Evolutionary conservation across 352 stramenopile genomes (phyloP).

Genomic region (Phytopythium oedochilum): DNA sequence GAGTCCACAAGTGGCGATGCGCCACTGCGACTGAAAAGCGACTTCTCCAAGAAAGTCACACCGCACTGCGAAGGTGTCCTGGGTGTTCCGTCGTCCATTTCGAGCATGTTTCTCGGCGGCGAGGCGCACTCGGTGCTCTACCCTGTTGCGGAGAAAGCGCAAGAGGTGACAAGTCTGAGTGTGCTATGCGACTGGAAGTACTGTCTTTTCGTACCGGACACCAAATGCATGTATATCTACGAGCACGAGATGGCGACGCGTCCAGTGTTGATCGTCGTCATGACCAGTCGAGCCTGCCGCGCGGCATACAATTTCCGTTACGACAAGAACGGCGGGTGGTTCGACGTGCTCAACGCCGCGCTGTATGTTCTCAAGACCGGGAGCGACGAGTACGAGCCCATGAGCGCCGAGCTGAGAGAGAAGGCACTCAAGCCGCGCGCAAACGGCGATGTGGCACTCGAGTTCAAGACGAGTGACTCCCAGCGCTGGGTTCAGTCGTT

Average conservation of each 20-base stretch:
- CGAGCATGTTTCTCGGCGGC: slow-evolving; percentile 38
- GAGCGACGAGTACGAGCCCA: slow-evolving; percentile 23
- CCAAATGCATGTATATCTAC: slow-evolving; percentile 62
- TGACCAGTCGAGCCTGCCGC: slow-evolving; percentile 38
- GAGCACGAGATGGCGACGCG: slow-evolving; percentile 29
- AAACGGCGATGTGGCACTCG: slow-evolving; percentile 32
- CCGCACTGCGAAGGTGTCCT: slow-evolving; percentile 51
- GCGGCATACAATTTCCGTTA: slow-evolving; percentile 39
- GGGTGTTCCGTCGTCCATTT: slow-evolving; percentile 41
- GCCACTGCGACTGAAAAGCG: slow-evolving; percentile 9
- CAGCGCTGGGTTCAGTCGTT: slow-evolving; percentile 59
- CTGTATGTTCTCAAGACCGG: slow-evolving; percentile 26
- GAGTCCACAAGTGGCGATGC: neutral
- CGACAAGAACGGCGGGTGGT: slow-evolving; percentile 39
- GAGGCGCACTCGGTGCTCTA: slow-evolving; percentile 30
- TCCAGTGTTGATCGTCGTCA: slow-evolving; percentile 47
- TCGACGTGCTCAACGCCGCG: slow-evolving; percentile 48
- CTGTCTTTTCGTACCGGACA: slow-evolving; percentile 45
- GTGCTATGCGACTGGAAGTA: slow-evolving; percentile 73
- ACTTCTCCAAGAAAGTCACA: slow-evolving; percentile 58
- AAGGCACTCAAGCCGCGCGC: slow-evolving; percentile 31
- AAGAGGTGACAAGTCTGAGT: slow-evolving; percentile 29
- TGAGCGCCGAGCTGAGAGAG: slow-evolving; percentile 21
- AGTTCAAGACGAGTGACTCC: slow-evolving; percentile 47
- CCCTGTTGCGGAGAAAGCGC: slow-evolving; percentile 31